Evolutionary conservation across 768 basidiomycete species (phyloP).

Genomic region (Pleurotus ostreatus): DNA sequence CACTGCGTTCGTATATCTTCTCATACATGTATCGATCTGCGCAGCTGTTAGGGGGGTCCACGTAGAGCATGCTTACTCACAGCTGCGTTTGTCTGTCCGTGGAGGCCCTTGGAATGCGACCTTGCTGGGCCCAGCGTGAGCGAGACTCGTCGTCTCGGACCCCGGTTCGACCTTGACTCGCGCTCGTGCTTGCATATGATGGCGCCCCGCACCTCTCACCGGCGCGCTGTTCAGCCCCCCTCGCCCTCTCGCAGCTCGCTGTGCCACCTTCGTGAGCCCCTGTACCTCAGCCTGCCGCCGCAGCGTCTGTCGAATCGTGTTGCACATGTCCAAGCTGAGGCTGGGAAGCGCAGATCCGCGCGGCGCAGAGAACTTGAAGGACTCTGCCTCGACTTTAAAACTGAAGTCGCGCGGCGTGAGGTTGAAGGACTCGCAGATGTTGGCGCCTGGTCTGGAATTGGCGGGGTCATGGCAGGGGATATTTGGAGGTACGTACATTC

Average conservation of each 20-base stretch:
- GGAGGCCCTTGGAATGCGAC: constrained; percentile 35
- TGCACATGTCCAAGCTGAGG: constrained; percentile 46
- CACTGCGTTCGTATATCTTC: constrained; percentile 78
- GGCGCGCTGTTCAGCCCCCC: constrained; percentile 30
- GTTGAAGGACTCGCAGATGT: constrained; percentile 62
- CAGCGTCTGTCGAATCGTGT: constrained; percentile 43
- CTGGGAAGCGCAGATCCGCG: constrained; percentile 31
- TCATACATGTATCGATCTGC: constrained; percentile 94
- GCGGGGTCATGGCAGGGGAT: constrained; percentile 1
- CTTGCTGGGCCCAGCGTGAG: constrained; percentile 20
- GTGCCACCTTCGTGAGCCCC: constrained; percentile 27
- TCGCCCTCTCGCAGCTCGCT: constrained; percentile 24
- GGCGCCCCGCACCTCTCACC: not conserved
- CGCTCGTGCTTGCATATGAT: constrained; percentile 17
- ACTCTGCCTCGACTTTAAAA: constrained; percentile 65
- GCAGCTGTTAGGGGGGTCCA: not conserved
- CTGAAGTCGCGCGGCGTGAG: constrained; percentile 47
- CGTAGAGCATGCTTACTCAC: constrained; percentile 35
- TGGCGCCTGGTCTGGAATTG: constrained; percentile 41
- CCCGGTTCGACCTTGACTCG: constrained; percentile 19
- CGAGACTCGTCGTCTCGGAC: constrained; percentile 20
- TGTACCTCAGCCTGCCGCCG: constrained; percentile 40
- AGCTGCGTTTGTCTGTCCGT: constrained; percentile 41
- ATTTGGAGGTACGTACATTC: constrained; percentile 40
- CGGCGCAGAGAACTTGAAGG: constrained; percentile 26